Evolutionary conservation across 805 yeast genomes (phyloP).

Genomic region (Starmerella apicola): DNA sequence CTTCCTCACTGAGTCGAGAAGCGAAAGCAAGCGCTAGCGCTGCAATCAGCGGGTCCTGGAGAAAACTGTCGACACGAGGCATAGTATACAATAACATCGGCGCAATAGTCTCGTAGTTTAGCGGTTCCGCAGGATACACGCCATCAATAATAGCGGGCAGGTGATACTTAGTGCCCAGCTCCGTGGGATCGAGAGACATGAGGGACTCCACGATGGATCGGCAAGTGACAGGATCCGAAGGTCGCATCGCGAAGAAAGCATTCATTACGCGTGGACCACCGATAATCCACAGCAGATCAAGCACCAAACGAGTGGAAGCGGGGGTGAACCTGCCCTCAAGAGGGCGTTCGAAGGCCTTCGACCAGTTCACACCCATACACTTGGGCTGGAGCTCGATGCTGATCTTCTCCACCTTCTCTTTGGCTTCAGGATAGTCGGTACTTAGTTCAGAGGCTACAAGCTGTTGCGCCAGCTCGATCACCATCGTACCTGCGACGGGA

Average conservation of each 20-base stretch:
- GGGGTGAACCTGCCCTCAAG: conserved; percentile 1
- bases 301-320: conserved; percentile 2
- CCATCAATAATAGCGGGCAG: conserved; percentile 6
- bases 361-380: conserved; percentile 8
- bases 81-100: not conserved
- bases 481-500: conserved; percentile 2
- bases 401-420: not conserved
- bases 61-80: not conserved
- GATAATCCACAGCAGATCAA: conserved; percentile 8
- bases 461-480: not conserved
- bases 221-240: not conserved
- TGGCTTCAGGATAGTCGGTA: not conserved
- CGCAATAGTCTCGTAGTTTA: conserved; percentile 14
- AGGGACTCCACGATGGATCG: conserved; percentile 1
- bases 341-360: not conserved
- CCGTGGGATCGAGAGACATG: conserved; percentile 1
- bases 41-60: not conserved
- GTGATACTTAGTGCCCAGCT: conserved; percentile 8
- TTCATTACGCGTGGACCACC: conserved; percentile 12
- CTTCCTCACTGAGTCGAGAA: not conserved
- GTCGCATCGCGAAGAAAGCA: conserved; percentile 4
- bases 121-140: conserved; percentile 1
- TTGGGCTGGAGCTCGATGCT: conserved; percentile 8
- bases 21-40: conserved; percentile 3
- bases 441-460: not conserved